Conservation (phyloP, 179 eudicot species). For the Corrigiola litoralis region DNA sequence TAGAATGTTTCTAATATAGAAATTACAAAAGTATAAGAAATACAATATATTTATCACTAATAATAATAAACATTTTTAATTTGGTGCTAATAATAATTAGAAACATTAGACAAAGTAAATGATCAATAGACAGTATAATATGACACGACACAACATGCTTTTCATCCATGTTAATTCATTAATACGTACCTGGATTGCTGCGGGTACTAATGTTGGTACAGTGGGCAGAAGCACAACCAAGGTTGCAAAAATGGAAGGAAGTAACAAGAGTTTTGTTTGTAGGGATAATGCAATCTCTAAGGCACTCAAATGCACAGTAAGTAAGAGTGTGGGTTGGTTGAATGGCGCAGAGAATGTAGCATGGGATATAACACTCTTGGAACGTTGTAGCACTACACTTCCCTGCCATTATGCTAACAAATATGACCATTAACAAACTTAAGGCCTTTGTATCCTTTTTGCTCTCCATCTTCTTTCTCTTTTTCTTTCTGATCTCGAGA, state of each 20-base stretch:
- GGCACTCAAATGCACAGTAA: conserved; percentile 43
- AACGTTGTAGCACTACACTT: conserved; percentile 26
- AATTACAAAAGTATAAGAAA: too few relatives aligned
- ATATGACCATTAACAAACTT: background rate
- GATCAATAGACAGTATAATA: background rate
- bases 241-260: conserved; percentile 37
- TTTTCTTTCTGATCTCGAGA: background rate
- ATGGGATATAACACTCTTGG: conserved; percentile 41
- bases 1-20: too few relatives aligned
- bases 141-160: background rate
- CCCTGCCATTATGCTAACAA: conserved; percentile 3
- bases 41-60: too few relatives aligned
- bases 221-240: conserved; percentile 43
- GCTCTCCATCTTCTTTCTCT: background rate
- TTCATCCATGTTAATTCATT: background rate
- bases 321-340: conserved; percentile 39
- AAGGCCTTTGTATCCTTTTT: background rate
- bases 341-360: conserved; percentile 40
- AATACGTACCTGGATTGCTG: conserved; percentile 25
- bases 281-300: conserved; percentile 41
- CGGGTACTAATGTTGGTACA: conserved; percentile 37
- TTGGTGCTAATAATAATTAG: too few relatives aligned
- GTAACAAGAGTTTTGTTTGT: conserved; percentile 11
- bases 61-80: too few relatives aligned
- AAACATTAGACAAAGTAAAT: background rate